Evolutionary conservation across 169 alveolate species (phyloP), one percentile per base, ranked within the genome.

Genomic region (Besnoitia besnoiti): DNA sequence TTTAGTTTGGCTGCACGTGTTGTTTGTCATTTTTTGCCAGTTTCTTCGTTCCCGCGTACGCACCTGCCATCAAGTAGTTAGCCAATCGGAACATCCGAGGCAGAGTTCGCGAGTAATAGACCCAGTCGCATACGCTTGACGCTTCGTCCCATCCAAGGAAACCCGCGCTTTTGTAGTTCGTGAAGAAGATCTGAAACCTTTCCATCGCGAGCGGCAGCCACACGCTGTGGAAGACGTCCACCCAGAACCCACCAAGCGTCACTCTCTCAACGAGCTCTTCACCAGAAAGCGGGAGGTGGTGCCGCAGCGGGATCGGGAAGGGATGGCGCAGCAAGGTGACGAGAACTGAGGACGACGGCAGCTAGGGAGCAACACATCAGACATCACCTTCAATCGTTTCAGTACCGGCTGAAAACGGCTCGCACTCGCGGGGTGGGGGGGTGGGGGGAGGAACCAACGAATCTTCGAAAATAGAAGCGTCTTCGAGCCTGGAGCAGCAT

Each of bases 51-150:
- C 44, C 47, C 59, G 5, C 39, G 61, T 44, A 24, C 42, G 14
- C 85, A 89, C 93, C 89, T 44, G 93, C 35, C 89, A 89, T 0
- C 30, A 89, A 61, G 75, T 89, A 89, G 61, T 75, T 89, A 49
- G 93, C 12, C 16, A 89, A 50, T 30, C 93, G 51, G 3, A 37
- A 42, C 89, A 89, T 73, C 27, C 80, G 85, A 37, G 87, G 61
- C 59, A 89, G 42, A 1, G 27, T 49, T 0, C 89, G 77, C 1
- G 93, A 49, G 50, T 49, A 80, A 14, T 62, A 75, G 40, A 77
- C 21, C 93, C 93, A 89, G 80, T 73, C 89, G 30, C n/a, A 33
- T 12, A 42, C 37, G 0, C 82, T 4, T 1, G 46, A 12, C 0
- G 82, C 46, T 14, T 16, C 16, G 5, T 77, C 87, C 87, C 87